Percentiles rank a stretch among this genome's conserved stretches.
Conservation (phyloP, 768 basidiomycete species). For the Macrolepiota albuminosa region DNA sequence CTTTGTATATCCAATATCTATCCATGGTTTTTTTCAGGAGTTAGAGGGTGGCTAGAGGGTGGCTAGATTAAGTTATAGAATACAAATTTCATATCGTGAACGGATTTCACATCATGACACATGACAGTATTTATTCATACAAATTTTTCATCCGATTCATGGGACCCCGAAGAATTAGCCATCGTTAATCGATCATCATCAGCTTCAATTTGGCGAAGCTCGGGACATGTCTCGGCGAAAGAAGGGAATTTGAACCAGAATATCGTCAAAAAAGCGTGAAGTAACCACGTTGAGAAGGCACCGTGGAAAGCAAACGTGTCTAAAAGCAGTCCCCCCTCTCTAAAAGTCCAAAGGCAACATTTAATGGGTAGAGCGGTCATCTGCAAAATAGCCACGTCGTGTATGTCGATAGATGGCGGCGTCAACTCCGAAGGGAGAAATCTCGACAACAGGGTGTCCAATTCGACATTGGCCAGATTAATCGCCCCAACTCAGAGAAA, state of each 20-base stretch:
- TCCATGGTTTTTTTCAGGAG: too few species aligned
- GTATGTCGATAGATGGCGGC: not conserved
- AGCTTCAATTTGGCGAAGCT: not conserved
- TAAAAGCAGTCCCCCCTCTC: not conserved
- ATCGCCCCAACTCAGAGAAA: conserved; percentile 27
- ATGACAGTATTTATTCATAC: not conserved
- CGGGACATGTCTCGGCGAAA: not conserved
- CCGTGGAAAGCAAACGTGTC: not conserved
- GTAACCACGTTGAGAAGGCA: not conserved
- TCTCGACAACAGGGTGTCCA: not conserved
- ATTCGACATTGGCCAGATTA: conserved; percentile 1
- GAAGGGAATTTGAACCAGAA: not conserved
- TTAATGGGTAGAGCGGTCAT: not conserved
- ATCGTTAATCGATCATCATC: not conserved
- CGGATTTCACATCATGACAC: too few species aligned
- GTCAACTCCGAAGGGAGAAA: not conserved
- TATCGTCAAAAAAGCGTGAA: not conserved
- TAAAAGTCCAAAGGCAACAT: not conserved
- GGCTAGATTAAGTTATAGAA: too few species aligned
- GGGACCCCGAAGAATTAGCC: too few species aligned
- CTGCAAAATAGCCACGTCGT: not conserved
- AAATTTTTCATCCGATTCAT: not conserved
- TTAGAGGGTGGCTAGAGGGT: too few species aligned
- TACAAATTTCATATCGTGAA: too few species aligned
- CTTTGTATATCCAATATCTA: too few species aligned